Evolutionary conservation across 768 basidiomycete genomes (phyloP).

Genomic region (Lentinula boryana): DNA sequence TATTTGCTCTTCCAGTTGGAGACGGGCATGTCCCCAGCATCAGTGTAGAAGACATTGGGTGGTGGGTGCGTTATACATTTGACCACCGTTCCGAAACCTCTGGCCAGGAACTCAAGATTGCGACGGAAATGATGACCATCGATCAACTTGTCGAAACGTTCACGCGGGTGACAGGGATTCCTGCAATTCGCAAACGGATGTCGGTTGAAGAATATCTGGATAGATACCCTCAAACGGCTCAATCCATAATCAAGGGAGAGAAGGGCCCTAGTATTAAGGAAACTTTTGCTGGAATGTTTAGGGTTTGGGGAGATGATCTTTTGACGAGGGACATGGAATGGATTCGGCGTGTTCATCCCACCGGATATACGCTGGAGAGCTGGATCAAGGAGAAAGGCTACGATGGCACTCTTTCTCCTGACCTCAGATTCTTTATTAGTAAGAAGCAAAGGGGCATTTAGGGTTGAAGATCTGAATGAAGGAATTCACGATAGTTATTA

Average conservation of each 20-base stretch:
- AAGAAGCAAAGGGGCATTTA: too few species aligned
- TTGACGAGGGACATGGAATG: slow-evolving; percentile 39
- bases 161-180: slow-evolving; percentile 29
- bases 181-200: slow-evolving; percentile 25
- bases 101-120: slow-evolving; percentile 29
- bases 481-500: too few species aligned
- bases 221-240: slow-evolving; percentile 20
- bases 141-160: slow-evolving; percentile 30
- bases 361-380: slow-evolving; percentile 26
- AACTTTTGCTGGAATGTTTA: slow-evolving; percentile 41
- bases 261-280: slow-evolving; percentile 27
- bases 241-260: slow-evolving; percentile 25
- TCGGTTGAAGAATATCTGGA: slow-evolving; percentile 27
- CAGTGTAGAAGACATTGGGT: slow-evolving; percentile 32
- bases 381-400: slow-evolving; percentile 35
- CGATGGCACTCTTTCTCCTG: slow-evolving; percentile 10
- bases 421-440: not conserved
- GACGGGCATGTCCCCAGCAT: slow-evolving; percentile 34
- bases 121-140: slow-evolving; percentile 31
- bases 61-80: slow-evolving; percentile 34
- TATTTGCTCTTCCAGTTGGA: slow-evolving; percentile 31
- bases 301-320: slow-evolving; percentile 37
- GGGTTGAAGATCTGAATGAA: too few species aligned
- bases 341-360: slow-evolving; percentile 33
- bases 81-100: slow-evolving; percentile 28